Evolutionary conservation across 768 basidiomycete genomes (phyloP).

Genomic region (Chlorophyllum brunneum): DNA sequence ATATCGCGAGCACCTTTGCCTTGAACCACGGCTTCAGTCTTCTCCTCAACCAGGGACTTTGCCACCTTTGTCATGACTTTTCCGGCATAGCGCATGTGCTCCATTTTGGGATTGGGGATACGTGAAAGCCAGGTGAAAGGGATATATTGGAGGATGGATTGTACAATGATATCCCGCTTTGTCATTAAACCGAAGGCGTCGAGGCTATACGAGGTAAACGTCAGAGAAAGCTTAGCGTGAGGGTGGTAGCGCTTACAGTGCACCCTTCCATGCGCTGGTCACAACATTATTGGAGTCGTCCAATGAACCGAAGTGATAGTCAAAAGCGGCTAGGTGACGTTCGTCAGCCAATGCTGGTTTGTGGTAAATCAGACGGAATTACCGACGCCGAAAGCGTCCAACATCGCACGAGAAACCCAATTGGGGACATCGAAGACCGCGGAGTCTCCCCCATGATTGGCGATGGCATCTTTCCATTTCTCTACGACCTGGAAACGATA

Average conservation of each 20-base stretch:
- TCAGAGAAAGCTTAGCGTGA: background rate
- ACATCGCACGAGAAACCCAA: slow-evolving; percentile 41
- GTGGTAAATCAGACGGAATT: no score
- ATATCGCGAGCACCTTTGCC: slow-evolving; percentile 36
- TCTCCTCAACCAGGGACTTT: slow-evolving; percentile 32
- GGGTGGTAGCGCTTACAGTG: slow-evolving; percentile 26
- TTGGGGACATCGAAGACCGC: slow-evolving; percentile 29
- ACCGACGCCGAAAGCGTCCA: slow-evolving; percentile 53
- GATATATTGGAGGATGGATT: slow-evolving; percentile 29
- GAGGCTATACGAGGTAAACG: slow-evolving; percentile 25
- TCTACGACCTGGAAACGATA: slow-evolving; percentile 25
- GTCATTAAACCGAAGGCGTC: slow-evolving; percentile 26
- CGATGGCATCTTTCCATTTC: slow-evolving; percentile 37
- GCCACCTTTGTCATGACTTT: slow-evolving; percentile 29
- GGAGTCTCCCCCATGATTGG: slow-evolving; percentile 22
- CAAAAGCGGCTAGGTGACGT: slow-evolving; percentile 52
- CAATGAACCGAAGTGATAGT: slow-evolving; percentile 40
- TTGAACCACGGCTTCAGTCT: slow-evolving; percentile 26
- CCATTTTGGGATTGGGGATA: slow-evolving; percentile 26
- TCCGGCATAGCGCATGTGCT: slow-evolving; percentile 27
- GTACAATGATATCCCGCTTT: slow-evolving; percentile 28
- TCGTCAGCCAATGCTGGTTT: no score
- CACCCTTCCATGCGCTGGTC: slow-evolving; percentile 29
- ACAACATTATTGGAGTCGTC: slow-evolving; percentile 34
- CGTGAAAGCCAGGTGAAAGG: slow-evolving; percentile 18